Percentiles rank a stretch among this genome's conserved stretches.
Evolutionary conservation across 176 grass and related monocot genomes (phyloP).

Genomic region (Leersia perrieri): DNA sequence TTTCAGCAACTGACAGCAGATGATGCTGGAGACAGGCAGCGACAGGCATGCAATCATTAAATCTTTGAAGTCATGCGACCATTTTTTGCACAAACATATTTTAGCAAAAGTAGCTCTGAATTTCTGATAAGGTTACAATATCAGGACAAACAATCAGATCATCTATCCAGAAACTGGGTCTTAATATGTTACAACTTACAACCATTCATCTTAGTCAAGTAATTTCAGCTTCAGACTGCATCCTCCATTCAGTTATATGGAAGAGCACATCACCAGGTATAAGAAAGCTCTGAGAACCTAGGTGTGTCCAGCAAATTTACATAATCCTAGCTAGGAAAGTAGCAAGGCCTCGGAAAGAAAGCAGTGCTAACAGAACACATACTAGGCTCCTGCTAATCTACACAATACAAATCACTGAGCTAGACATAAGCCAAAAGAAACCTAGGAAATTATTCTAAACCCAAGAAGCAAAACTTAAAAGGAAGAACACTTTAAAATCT

Average conservation of each 20-base stretch:
- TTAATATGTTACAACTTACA: background rate
- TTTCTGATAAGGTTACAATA: background rate
- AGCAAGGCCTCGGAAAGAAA: constrained; percentile 36
- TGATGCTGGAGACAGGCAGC: background rate
- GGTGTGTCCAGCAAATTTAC: constrained; percentile 40
- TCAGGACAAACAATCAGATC: background rate
- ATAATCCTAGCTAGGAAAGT: constrained; percentile 22
- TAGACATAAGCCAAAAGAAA: constrained; percentile 27
- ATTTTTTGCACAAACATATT: background rate
- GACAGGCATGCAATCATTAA: background rate
- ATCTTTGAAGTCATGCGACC: background rate
- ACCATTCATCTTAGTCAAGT: background rate
- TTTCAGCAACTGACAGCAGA: background rate
- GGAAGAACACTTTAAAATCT: constrained; percentile 31
- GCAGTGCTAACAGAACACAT: constrained; percentile 19
- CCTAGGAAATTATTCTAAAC: constrained; percentile 42
- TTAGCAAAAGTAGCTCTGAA: background rate
- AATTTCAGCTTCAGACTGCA: background rate
- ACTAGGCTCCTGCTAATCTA: constrained; percentile 42
- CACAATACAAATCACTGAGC: constrained; percentile 20
- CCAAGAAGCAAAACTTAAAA: constrained; percentile 43
- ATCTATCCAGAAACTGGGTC: background rate
- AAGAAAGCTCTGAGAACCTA: constrained; percentile 25
- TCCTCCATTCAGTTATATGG: background rate
- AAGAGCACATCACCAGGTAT: constrained; percentile 25